A percentile compares a stretch with the other conserved stretches of the same genome.
These are phyloP conservation scores for Blastobotrys indianensis DNA, from an alignment of 1,139 yeast genomes.

Conservation along the genomic window DNA sequence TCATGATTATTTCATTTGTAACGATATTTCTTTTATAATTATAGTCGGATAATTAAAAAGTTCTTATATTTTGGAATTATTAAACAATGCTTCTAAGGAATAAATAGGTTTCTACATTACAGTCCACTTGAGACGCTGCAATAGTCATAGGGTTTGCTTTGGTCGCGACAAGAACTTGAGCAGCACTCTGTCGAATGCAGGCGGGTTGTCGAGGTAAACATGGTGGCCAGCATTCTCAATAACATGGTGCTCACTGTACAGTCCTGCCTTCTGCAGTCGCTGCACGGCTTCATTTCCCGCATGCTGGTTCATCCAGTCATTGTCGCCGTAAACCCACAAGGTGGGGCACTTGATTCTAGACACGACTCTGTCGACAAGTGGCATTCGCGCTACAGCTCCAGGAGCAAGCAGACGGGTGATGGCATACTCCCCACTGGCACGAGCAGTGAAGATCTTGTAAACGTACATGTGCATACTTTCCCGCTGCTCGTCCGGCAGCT, in stretches of 20 bases:
- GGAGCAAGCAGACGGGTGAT: constrained; percentile 60
- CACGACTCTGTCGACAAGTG: constrained; percentile 57
- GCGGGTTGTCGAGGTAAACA: constrained; percentile 66
- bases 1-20: too few species aligned
- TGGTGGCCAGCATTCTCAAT: constrained; percentile 69
- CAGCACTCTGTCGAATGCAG: constrained; percentile 49
- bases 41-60: too few species aligned
- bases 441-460: constrained; percentile 52
- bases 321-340: constrained; percentile 67
- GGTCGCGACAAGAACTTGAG: constrained; percentile 33
- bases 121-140: too few species aligned
- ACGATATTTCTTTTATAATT: too few species aligned
- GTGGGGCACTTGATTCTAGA: constrained; percentile 28
- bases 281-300: constrained; percentile 57
- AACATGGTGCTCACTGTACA: constrained; percentile 38
- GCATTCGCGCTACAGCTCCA: constrained; percentile 65
- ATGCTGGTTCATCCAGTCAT: constrained; percentile 78
- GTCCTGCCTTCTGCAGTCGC: constrained; percentile 19
- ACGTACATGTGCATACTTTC: constrained; percentile 47
- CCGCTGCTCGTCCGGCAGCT: constrained; percentile 24
- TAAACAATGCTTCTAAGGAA: too few species aligned
- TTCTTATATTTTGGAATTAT: too few species aligned
- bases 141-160: too few species aligned
- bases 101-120: too few species aligned
- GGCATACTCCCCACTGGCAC: constrained; percentile 59